Evolutionary conservation across 179 eudicot species (phyloP), one percentile per base, ranked within the genome.

Genomic region (Spinacia oleracea): DNA sequence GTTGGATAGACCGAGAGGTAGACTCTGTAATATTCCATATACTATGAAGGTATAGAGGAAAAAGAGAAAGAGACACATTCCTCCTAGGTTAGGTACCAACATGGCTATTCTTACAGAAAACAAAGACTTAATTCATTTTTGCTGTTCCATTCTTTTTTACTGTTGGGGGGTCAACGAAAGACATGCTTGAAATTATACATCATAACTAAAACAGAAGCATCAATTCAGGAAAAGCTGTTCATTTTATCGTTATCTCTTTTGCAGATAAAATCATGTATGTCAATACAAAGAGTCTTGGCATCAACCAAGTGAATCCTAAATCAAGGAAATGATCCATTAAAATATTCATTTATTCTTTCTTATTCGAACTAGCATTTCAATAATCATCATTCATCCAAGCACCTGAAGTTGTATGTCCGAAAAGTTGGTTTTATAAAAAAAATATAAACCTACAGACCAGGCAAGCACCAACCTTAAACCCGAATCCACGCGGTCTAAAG

Each of bases 211-310:
- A 16, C 65, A 68, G 25, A 75, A 35, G 31, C 55, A 62, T 53
- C 72, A 53, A 55, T 53, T 50, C 53, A 25, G 65, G 32, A 31
- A 40, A 40, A 63, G 58, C 66, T 62, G 48, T 25, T 69, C 42
- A 55, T 16, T 77, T 62, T 7, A 38, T 32, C 66, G 31, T 45
- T 51, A 46, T 27, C 29, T 53, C 51, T 38, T 58, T 31, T 51
- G 27, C 50, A 77, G 74, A 68, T 32, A 9, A n/a, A 66, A 60
- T 35, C 63, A 14, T 8, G 48, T 14, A 56, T n/a, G 64, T 16
- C 66, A 3, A 77, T n/a, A 64, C 46, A 29, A 60, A 74, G 9
- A 75, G 27, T 21, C 70, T 72, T 40, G 15, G 42, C 64, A 48
- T 14, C 63, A 65, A 65, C 34, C 14, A 29, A 65, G 25, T 20